Percentiles rank a stretch among this genome's conserved stretches.
phyloP scores from a whole-genome alignment of 192 early-diverging fungal genomes.

The Powellomyces hirtus region DNA sequence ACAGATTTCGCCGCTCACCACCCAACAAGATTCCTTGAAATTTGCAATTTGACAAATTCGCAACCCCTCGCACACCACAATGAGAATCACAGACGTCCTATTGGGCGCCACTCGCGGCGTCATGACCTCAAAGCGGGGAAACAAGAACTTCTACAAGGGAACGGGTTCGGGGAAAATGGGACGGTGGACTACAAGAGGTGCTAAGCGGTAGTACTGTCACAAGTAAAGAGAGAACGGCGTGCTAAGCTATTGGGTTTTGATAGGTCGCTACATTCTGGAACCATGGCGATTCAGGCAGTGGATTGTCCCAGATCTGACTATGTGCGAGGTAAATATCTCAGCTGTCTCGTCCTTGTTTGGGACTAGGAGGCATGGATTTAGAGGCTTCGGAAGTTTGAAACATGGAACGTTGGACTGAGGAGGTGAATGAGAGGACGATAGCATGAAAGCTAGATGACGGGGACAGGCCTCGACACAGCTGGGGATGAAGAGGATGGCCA shows the following conservation, averaged over 20 bases:
- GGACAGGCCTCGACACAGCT: no score
- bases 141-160: conserved; percentile 65
- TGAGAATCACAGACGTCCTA: not conserved
- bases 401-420: no score
- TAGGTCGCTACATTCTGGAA: conserved; percentile 37
- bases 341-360: not conserved
- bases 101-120: conserved; percentile 31
- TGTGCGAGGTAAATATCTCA: conserved; percentile 19
- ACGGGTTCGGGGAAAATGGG: conserved; percentile 46
- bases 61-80: no score
- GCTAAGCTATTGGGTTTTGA: no score
- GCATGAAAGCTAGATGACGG: no score
- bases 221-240: not conserved
- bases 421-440: no score
- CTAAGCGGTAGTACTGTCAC: not conserved
- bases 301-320: conserved; percentile 33
- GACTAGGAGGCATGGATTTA: not conserved
- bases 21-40: no score
- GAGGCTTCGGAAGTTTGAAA: no score
- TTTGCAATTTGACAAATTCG: no score
- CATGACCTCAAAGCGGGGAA: conserved; percentile 49
- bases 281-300: conserved; percentile 35
- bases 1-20: no score
- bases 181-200: conserved; percentile 43
- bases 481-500: no score